Conservation (phyloP, 2,329 filamentous ascomycete genomes). For the Sphaerostilbella broomeana region DNA sequence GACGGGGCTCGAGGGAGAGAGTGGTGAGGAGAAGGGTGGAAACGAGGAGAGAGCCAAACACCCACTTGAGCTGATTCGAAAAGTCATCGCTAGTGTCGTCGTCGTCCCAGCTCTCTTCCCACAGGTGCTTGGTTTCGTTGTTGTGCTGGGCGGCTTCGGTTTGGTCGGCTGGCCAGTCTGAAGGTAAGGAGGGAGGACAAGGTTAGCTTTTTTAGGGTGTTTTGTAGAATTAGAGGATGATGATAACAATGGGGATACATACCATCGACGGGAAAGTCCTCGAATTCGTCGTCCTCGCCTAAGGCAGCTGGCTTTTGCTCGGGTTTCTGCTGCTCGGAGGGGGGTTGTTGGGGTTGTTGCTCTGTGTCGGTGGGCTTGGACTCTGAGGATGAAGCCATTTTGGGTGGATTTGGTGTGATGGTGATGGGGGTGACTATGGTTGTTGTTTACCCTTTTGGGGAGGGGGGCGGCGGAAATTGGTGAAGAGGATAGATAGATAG, state of each 20-base stretch:
- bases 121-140: constrained; percentile 70
- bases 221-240: too few relatives aligned
- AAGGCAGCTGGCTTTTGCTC: constrained; percentile 56
- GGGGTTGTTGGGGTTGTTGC: constrained; percentile 17
- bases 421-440: constrained; percentile 1
- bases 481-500: too few relatives aligned
- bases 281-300: constrained; percentile 98
- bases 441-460: too few relatives aligned
- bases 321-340: constrained; percentile 24
- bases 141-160: constrained; percentile 69
- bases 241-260: constrained; percentile 21
- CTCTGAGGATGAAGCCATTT: constrained; percentile 25
- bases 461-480: neutral
- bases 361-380: constrained; percentile 26
- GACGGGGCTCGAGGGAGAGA: constrained; percentile 1
- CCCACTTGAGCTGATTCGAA: constrained; percentile 85
- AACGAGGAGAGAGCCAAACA: constrained; percentile 18
- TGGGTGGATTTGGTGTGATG: constrained; percentile 4
- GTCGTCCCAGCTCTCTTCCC: constrained; percentile 99
- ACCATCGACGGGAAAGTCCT: constrained; percentile 98
- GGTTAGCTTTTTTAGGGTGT: neutral
- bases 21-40: constrained; percentile 1
- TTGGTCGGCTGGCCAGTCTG: constrained; percentile 94
- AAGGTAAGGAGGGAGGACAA: too few relatives aligned
- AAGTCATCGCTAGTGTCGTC: constrained; percentile 97